Conservation (phyloP, 2,329 filamentous ascomycete genomes). For the Talaromyces amestolkiae region DNA sequence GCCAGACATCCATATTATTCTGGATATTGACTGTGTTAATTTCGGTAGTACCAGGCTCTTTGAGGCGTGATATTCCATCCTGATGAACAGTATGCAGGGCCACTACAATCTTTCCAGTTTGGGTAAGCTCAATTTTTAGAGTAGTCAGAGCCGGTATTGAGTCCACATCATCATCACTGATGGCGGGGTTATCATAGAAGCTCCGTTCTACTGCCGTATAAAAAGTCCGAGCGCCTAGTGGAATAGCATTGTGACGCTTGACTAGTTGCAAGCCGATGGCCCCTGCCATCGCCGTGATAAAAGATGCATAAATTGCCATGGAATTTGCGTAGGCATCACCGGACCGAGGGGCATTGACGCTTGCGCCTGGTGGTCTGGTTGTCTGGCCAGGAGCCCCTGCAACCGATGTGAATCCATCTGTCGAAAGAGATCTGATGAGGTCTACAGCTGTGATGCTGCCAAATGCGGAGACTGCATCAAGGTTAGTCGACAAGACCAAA, state of each 20-base stretch:
- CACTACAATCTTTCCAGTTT: slow-evolving; percentile 37
- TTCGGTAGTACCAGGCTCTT: slow-evolving; percentile 23
- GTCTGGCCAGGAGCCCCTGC: slow-evolving; percentile 25
- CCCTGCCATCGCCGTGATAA: slow-evolving; percentile 41
- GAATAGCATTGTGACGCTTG: slow-evolving; percentile 36
- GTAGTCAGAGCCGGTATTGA: slow-evolving; percentile 35
- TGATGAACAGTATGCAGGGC: slow-evolving; percentile 38
- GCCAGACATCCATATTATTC: slow-evolving; percentile 39
- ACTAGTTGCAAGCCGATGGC: slow-evolving; percentile 38
- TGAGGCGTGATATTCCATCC: slow-evolving; percentile 35
- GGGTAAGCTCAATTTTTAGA: slow-evolving; percentile 38
- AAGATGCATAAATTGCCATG: slow-evolving; percentile 39
- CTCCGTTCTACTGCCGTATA: slow-evolving; percentile 36
- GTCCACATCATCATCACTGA: slow-evolving; percentile 28
- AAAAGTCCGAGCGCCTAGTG: slow-evolving; percentile 41
- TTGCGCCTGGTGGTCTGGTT: slow-evolving; percentile 24
- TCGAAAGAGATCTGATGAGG: slow-evolving; percentile 36
- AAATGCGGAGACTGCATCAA: slow-evolving; percentile 32
- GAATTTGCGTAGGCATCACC: slow-evolving; percentile 33
- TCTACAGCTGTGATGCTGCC: slow-evolving; percentile 36
- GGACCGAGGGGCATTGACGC: slow-evolving; percentile 27
- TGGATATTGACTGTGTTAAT: slow-evolving; percentile 22
- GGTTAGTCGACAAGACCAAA: not conserved
- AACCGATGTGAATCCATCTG: slow-evolving; percentile 28
- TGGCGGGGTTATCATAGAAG: slow-evolving; percentile 30